A percentile compares a stretch with the other conserved stretches of the same genome.
Conservation (phyloP, 1,284 basidiomycete species). For the Fistulinella staudtii region DNA sequence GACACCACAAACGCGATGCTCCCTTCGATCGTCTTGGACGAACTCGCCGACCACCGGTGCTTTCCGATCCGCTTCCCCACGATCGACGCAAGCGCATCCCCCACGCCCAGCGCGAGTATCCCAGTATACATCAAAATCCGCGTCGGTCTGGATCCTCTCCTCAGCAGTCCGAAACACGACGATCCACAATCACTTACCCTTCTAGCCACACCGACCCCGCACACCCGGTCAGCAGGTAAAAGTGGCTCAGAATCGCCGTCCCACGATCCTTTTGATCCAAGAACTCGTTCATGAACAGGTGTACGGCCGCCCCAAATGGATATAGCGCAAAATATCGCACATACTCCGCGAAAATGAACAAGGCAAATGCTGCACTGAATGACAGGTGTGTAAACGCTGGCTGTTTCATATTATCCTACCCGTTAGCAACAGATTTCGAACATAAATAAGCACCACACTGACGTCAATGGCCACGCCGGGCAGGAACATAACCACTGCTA, state of each 20-base stretch:
- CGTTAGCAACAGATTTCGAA: conserved; percentile 19
- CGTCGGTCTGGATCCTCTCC: conserved; percentile 51
- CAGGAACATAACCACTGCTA: conserved; percentile 94
- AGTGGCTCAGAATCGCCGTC: conserved; percentile 95
- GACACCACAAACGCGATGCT: conserved; percentile 78
- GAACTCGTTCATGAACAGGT: conserved; percentile 97
- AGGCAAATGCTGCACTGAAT: conserved; percentile 89
- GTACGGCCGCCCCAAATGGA: conserved; percentile 90
- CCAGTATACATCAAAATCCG: conserved; percentile 84
- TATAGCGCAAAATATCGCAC: conserved; percentile 97
- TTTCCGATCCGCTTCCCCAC: conserved; percentile 83
- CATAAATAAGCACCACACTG: conserved; percentile 39
- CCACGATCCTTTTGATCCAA: conserved; percentile 94
- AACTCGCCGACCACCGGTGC: conserved; percentile 78
- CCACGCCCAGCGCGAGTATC: conserved; percentile 85
- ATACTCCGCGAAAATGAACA: conserved; percentile 96
- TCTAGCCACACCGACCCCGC: conserved; percentile 95
- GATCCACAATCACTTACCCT: conserved; percentile 52
- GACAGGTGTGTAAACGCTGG: conserved; percentile 95
- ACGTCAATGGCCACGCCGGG: conserved; percentile 93
- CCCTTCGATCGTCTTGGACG: conserved; percentile 90
- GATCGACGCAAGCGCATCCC: conserved; percentile 92
- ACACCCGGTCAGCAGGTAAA: conserved; percentile 94
- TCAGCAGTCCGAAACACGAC: conserved; percentile 6
- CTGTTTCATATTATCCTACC: conserved; percentile 43